Base-by-base conservation (phyloP, 108 stramenopile genomes). In the Nannochloropsis salina region DNA sequence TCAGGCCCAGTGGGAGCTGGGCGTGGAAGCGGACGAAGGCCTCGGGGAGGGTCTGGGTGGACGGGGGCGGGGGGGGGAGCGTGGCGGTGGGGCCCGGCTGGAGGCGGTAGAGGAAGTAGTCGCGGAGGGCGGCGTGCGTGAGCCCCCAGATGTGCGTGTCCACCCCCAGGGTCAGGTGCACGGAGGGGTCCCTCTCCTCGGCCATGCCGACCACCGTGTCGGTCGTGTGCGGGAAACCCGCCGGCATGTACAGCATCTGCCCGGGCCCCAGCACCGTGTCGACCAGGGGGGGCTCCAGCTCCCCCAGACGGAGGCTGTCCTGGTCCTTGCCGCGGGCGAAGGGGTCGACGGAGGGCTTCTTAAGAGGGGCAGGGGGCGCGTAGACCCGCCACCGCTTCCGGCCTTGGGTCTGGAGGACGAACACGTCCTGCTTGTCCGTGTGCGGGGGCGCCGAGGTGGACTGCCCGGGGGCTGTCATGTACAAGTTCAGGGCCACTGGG, bases 61-160 rank as follows among this genome's bases (percentile, higher is more conserved):
- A 18, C 6, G 51, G 42, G 81, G 83, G 80, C 40, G 80, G 9
- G 82, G 20, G 21, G 42, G 42, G 44, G 44, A 45, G 12, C 80
- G 43, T 20, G 47, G 45, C 3, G 45, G 41, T 42, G 81, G 3
- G 40, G n/a, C 86, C 82, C 41, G 41, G 15, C 42, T 81, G 80
- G 10, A 84, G 45, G 41, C 84, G 22, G 6, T 84, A 20, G 41
- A 88, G 43, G 9, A 47, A 47, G 84, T 82, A 88, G 15, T 43
- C 45, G 9, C 96, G 90, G 31, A 90, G 90, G 61, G 86, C 91
- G 80, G 94, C 86, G 88, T 94, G 94, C 90, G 95, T 94, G 82
- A 97, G 90, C 47, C 94, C 95, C 96, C 96, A 97, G 83, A 97
- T 94, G 85, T 96, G 94, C 1, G 95, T 95, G 91, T 97, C 95